A percentile compares a stretch with the other conserved stretches of the same genome.
Conservation (phyloP, 1,139 yeast species). For the Blastobotrys raffinosifermentans region DNA sequence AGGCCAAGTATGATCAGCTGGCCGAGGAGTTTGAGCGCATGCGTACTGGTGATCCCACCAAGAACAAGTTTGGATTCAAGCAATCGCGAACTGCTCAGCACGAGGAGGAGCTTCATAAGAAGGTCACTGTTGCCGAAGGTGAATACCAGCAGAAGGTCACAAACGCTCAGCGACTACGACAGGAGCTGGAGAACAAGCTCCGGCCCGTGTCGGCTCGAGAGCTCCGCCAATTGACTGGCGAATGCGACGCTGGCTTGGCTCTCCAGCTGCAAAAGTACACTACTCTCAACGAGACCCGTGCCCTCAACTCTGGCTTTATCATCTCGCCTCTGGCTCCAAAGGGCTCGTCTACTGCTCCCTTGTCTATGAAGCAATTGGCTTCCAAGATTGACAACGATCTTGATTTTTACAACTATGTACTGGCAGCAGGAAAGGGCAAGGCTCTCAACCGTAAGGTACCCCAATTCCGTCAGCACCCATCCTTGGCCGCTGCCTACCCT, state of each 20-base stretch:
- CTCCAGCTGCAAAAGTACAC: constrained; percentile 86
- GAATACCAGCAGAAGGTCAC: constrained; percentile 79
- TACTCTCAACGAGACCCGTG: constrained; percentile 75
- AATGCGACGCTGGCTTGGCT: constrained; percentile 82
- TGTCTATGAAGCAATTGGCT: constrained; percentile 72
- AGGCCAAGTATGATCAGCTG: constrained; percentile 67
- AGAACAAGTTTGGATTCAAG: constrained; percentile 63
- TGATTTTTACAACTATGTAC: constrained; percentile 70
- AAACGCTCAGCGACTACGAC: constrained; percentile 65
- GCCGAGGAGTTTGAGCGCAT: constrained; percentile 86
- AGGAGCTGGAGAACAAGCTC: constrained; percentile 61
- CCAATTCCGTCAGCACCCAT: constrained; percentile 73
- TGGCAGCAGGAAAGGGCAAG: constrained; percentile 26
- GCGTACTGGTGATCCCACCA: constrained; percentile 74
- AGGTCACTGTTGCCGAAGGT: constrained; percentile 76
- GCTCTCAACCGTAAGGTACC: constrained; percentile 38
- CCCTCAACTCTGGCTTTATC: constrained; percentile 79
- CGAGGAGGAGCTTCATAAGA: constrained; percentile 80
- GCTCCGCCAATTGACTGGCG: constrained; percentile 71
- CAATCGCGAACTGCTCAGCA: constrained; percentile 82
- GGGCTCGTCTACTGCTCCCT: constrained; percentile 38
- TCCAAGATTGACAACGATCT: constrained; percentile 73
- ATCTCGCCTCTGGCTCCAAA: constrained; percentile 58
- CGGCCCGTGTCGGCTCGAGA: constrained; percentile 75
- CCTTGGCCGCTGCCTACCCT: constrained; percentile 38